These are phyloP conservation scores for Aphanomyces cochlioides DNA, from an alignment of 352 stramenopile genomes.

Conservation along the genomic window DNA sequence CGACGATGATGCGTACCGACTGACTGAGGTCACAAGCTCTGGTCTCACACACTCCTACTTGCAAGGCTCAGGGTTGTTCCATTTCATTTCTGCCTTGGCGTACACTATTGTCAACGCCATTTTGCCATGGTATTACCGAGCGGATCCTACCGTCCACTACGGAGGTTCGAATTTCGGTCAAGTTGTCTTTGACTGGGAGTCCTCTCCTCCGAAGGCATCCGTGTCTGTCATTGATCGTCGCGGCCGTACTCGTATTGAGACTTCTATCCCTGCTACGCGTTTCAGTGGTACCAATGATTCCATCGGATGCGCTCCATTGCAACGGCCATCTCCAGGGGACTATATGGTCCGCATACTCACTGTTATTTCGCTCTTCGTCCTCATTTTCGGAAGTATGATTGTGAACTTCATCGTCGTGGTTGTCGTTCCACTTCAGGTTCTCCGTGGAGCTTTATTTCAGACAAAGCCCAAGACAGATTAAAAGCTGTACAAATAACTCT, in stretches of 20 bases:
- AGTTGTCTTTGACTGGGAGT: constrained; percentile 88
- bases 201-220: constrained; percentile 33
- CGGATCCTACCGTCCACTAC: constrained; percentile 60
- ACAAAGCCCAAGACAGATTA: background rate
- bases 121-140: constrained; percentile 74
- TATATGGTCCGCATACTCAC: background rate
- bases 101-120: constrained; percentile 69
- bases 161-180: constrained; percentile 90
- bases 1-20: constrained; percentile 48
- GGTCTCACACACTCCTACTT: constrained; percentile 87
- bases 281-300: background rate
- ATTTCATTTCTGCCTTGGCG: constrained; percentile 39
- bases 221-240: constrained; percentile 31
- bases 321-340: background rate
- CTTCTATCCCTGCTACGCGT: background rate
- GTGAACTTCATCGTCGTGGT: background rate
- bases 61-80: constrained; percentile 21
- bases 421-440: background rate
- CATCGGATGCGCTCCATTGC: background rate
- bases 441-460: background rate
- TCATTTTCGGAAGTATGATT: background rate
- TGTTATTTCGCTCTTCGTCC: background rate
- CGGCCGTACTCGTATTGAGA: background rate
- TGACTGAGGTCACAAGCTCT: constrained; percentile 86
- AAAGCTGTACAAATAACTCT: background rate